These are phyloP conservation scores for Tolypocladium ovalisporum DNA, from an alignment of 2,329 filamentous ascomycete species.

Conservation along the genomic window DNA sequence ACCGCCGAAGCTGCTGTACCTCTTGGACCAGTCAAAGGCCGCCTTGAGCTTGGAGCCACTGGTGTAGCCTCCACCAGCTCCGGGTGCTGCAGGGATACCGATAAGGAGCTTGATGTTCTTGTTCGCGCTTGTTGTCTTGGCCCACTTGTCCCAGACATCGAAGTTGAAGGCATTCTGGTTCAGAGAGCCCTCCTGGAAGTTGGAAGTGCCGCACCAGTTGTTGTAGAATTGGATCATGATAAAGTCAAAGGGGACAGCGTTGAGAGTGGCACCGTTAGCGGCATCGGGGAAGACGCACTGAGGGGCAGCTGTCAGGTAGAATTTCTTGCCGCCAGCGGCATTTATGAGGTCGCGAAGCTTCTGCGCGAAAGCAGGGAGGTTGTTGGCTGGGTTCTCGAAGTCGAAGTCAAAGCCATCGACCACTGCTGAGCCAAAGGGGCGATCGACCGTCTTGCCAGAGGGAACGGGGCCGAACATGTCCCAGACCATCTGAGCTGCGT, in stretches of 20 bases:
- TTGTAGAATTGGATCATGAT: slow-evolving; percentile 59
- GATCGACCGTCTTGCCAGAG: slow-evolving; percentile 31
- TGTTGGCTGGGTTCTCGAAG: slow-evolving; percentile 49
- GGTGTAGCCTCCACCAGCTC: slow-evolving; percentile 46
- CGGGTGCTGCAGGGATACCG: slow-evolving; percentile 45
- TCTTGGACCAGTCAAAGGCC: slow-evolving; percentile 42
- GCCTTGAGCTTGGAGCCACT: slow-evolving; percentile 30
- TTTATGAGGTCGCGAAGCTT: slow-evolving; percentile 46
- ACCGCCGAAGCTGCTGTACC: slow-evolving; percentile 51
- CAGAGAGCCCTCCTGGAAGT: slow-evolving; percentile 30
- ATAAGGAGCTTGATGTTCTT: slow-evolving; percentile 49
- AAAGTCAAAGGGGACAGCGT: slow-evolving; percentile 46
- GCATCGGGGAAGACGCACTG: slow-evolving; percentile 58
- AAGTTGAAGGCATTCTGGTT: slow-evolving; percentile 50
- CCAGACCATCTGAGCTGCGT: slow-evolving; percentile 55
- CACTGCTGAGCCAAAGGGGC: slow-evolving; percentile 55
- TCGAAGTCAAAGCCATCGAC: slow-evolving; percentile 73
- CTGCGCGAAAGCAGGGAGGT: slow-evolving; percentile 51
- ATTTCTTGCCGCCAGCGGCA: slow-evolving; percentile 40
- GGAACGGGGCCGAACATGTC: slow-evolving; percentile 54
- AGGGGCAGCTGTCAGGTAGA: slow-evolving; percentile 53
- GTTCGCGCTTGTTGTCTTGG: slow-evolving; percentile 43
- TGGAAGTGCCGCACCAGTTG: slow-evolving; percentile 51
- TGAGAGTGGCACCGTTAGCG: slow-evolving; percentile 45
- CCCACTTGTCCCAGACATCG: slow-evolving; percentile 55